phyloP scores from a whole-genome alignment of 1,284 basidiomycete species.

The Trichosporon sp. region DNA sequence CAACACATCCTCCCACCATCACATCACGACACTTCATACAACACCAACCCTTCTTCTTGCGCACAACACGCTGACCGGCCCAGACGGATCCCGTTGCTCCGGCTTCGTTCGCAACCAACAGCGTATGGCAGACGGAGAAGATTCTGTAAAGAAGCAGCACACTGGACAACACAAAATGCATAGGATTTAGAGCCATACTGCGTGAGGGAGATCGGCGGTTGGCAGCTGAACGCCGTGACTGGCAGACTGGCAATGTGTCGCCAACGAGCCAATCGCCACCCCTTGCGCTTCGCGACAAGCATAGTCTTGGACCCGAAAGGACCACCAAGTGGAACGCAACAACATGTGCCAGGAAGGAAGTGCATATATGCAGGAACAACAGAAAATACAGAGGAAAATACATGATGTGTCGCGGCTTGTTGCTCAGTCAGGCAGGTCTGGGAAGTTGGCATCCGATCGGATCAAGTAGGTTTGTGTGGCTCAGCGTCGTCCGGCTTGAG shows the following conservation, averaged over 20 bases:
- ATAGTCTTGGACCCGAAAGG: too few relatives aligned
- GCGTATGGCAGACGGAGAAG: slow-evolving; percentile 65
- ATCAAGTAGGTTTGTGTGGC: too few relatives aligned
- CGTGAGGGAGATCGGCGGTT: too few relatives aligned
- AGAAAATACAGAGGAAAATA: neutral
- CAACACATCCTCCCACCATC: too few relatives aligned
- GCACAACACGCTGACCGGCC: neutral
- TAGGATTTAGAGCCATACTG: slow-evolving; percentile 12
- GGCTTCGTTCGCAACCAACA: slow-evolving; percentile 67
- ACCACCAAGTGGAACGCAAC: neutral
- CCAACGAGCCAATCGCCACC: too few relatives aligned
- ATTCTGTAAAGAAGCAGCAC: slow-evolving; percentile 2
- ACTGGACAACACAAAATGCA: slow-evolving; percentile 13
- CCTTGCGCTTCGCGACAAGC: too few relatives aligned
- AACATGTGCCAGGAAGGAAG: neutral
- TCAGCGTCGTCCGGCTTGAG: too few relatives aligned
- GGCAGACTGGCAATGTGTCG: too few relatives aligned
- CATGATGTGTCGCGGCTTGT: neutral
- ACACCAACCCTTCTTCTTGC: neutral
- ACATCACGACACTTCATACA: too few relatives aligned
- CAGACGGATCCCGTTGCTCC: slow-evolving; percentile 70
- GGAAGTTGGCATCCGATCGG: too few relatives aligned
- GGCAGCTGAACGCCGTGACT: too few relatives aligned
- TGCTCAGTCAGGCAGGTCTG: neutral
- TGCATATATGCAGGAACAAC: slow-evolving; percentile 3